These are phyloP conservation scores for Diaporthe batatas DNA, from an alignment of 2,329 filamentous ascomycete species.

Conservation along the genomic window DNA sequence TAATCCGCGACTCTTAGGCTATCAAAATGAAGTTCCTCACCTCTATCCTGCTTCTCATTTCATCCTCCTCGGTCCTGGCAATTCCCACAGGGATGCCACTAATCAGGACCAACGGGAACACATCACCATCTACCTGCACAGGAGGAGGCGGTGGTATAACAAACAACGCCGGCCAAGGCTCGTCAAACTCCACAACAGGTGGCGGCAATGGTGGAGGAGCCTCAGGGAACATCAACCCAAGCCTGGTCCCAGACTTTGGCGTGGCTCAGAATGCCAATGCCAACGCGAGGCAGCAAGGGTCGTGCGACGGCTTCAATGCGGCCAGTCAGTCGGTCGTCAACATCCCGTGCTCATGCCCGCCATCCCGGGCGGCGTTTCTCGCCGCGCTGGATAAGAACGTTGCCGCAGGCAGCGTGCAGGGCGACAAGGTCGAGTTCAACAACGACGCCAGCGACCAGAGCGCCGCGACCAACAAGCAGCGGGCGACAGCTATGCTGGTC, in stretches of 20 bases:
- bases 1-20: not conserved
- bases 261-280: conserved; percentile 25
- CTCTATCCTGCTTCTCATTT: conserved; percentile 24
- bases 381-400: conserved; percentile 38
- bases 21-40: conserved; percentile 32
- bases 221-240: conserved; percentile 14
- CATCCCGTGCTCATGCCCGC: conserved; percentile 44
- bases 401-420: conserved; percentile 39
- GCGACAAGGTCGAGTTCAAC: conserved; percentile 38
- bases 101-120: conserved; percentile 3
- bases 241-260: conserved; percentile 27
- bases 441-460: conserved; percentile 41
- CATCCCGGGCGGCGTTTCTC: conserved; percentile 40
- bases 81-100: conserved; percentile 23
- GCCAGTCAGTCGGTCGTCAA: conserved; percentile 27
- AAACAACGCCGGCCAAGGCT: not conserved
- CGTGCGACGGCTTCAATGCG: conserved; percentile 43
- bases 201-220: conserved; percentile 2
- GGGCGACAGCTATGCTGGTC: conserved; percentile 41
- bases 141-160: conserved; percentile 7
- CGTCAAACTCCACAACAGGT: conserved; percentile 21
- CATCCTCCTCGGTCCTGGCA: conserved; percentile 28
- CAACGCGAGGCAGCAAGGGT: conserved; percentile 29
- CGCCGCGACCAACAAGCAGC: conserved; percentile 37
- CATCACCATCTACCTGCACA: conserved; percentile 5